These are phyloP conservation scores for Fusarium musae DNA, from an alignment of 2,329 filamentous ascomycete genomes.

Conservation along the genomic window DNA sequence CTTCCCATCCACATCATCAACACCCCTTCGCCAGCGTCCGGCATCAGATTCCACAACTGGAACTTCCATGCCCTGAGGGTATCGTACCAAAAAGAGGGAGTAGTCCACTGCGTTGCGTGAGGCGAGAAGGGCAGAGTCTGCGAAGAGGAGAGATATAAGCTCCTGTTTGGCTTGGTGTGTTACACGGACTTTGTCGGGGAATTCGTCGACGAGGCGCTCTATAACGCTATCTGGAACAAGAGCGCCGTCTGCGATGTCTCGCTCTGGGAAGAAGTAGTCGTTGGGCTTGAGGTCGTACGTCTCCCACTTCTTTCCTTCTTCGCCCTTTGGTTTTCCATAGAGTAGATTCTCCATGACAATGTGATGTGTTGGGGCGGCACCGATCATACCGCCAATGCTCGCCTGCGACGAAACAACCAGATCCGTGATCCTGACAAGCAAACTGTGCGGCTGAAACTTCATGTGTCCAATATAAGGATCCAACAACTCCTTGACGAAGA, in stretches of 20 bases:
- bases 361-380: slow-evolving; percentile 74
- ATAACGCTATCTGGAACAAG: slow-evolving; percentile 73
- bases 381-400: slow-evolving; percentile 69
- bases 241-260: slow-evolving; percentile 73
- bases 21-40: slow-evolving; percentile 68
- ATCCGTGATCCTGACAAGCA: slow-evolving; percentile 78
- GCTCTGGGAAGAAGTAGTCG: slow-evolving; percentile 80
- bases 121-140: slow-evolving; percentile 72
- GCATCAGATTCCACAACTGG: slow-evolving; percentile 30
- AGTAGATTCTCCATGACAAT: slow-evolving; percentile 83
- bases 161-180: slow-evolving; percentile 63
- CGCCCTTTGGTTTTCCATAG: slow-evolving; percentile 63
- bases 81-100: slow-evolving; percentile 75
- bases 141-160: slow-evolving; percentile 65
- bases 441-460: slow-evolving; percentile 65
- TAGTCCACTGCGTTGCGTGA: slow-evolving; percentile 77
- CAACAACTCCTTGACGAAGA: slow-evolving; percentile 75
- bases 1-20: slow-evolving; percentile 69
- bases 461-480: slow-evolving; percentile 73
- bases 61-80: slow-evolving; percentile 27
- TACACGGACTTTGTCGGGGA: slow-evolving; percentile 72
- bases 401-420: slow-evolving; percentile 67
- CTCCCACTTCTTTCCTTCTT: slow-evolving; percentile 65
- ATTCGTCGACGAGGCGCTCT: slow-evolving; percentile 73
- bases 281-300: slow-evolving; percentile 80